phyloP scores from a whole-genome alignment of 2,329 filamentous ascomycete genomes.

The Blastomyces parvus region DNA sequence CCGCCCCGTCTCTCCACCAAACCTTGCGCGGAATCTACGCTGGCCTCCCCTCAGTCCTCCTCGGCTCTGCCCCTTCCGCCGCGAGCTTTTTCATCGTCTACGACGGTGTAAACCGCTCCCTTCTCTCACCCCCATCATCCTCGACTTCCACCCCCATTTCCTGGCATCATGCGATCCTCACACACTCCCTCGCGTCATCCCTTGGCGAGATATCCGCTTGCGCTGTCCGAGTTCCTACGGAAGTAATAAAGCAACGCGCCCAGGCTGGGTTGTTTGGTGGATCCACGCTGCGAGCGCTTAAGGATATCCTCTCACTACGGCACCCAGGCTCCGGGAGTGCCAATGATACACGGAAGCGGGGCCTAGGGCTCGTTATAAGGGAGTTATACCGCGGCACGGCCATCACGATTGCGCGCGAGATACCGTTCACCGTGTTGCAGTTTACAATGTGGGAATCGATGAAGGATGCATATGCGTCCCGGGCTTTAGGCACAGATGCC shows the following conservation, averaged over 20 bases:
- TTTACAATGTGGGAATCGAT: conserved; percentile 94
- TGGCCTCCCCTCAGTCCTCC: conserved; percentile 77
- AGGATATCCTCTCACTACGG: conserved; percentile 54
- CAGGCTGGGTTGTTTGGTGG: conserved; percentile 77
- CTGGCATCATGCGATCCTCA: conserved; percentile 33
- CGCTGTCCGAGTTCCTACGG: conserved; percentile 82
- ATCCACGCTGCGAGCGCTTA: conserved; percentile 56
- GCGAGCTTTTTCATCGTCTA: conserved; percentile 97
- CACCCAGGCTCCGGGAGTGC: conserved; percentile 23
- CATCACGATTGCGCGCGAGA: conserved; percentile 89
- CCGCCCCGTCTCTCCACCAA: conserved; percentile 59
- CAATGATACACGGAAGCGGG: conserved; percentile 22
- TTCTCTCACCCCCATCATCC: conserved; percentile 31
- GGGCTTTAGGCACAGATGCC: conserved; percentile 35
- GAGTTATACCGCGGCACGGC: conserved; percentile 88
- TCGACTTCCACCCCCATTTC: conserved; percentile 23
- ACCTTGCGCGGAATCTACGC: conserved; percentile 90
- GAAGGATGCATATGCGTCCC: conserved; percentile 49
- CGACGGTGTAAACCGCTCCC: conserved; percentile 58
- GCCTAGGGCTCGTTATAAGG: conserved; percentile 53
- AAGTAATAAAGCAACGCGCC: conserved; percentile 93
- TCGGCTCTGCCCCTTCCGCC: conserved; percentile 86
- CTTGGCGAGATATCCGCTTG: conserved; percentile 88
- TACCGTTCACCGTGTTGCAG: conserved; percentile 94
- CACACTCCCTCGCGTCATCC: conserved; percentile 78